phyloP scores from a whole-genome alignment of 805 yeast genomes.

The Wickerhamiella nectarea region DNA sequence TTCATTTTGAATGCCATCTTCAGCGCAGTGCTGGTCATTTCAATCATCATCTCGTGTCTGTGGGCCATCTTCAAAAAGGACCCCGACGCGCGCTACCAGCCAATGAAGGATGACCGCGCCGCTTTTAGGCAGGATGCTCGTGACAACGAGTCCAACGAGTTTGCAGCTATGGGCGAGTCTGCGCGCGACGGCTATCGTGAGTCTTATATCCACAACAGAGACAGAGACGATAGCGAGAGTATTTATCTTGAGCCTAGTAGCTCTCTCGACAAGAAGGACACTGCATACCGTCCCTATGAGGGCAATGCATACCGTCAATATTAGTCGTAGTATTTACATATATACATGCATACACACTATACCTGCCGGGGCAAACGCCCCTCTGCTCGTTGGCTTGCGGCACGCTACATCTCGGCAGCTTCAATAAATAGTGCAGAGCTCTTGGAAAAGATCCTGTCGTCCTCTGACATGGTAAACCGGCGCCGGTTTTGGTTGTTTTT shows the following conservation, averaged over 20 bases:
- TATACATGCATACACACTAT: no score
- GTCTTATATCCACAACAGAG: slow-evolving; percentile 16
- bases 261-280: slow-evolving; percentile 1
- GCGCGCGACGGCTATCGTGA: slow-evolving; percentile 26
- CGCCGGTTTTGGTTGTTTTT: slow-evolving; percentile 38
- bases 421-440: slow-evolving; percentile 59
- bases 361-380: no score
- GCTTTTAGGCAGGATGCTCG: slow-evolving; percentile 50
- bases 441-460: slow-evolving; percentile 68
- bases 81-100: slow-evolving; percentile 91
- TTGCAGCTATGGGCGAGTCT: slow-evolving; percentile 56
- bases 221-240: slow-evolving; percentile 13
- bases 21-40: slow-evolving; percentile 65
- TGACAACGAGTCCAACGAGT: slow-evolving; percentile 33
- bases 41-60: slow-evolving; percentile 78
- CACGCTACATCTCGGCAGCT: slow-evolving; percentile 11
- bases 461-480: slow-evolving; percentile 40
- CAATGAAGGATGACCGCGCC: slow-evolving; percentile 91
- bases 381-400: no score
- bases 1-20: slow-evolving; percentile 82
- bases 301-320: neutral
- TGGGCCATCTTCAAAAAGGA: slow-evolving; percentile 75
- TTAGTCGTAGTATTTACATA: no score
- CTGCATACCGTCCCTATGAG: slow-evolving; percentile 3
- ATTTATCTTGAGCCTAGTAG: slow-evolving; percentile 8